Base-by-base conservation (phyloP, 192 early-diverging fungal genomes). In the Rhizophagus sp. region DNA sequence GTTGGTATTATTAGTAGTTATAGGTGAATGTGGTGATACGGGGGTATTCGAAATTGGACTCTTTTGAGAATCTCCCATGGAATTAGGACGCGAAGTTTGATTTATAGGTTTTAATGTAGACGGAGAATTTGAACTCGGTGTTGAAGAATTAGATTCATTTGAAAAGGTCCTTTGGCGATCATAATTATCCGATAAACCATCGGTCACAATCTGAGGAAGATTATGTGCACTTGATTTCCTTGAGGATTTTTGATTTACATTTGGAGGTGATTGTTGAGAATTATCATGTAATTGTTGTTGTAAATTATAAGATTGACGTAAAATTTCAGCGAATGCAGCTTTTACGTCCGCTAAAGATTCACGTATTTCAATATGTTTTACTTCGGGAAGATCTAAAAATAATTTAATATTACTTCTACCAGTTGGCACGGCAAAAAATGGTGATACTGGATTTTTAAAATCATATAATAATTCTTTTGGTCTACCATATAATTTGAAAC, bases 401-500 rank as follows among this genome's bases (percentile, higher is more conserved):
- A 78, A 69, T 34, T 66, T 78, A 12, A 27, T 27, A 33, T 66
- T 68, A 78, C 27, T 78, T 33, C 61, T 78, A 4, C 24, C 76
- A 24, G 62, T 68, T 68, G 76, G 76, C 0, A 78, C 76, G 25
- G 76, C 76, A 61, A 78, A 78, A 78, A 78, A 44, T 4, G 76
- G 76, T 0, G 76, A 78, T 24, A 49, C 36, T 49, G 76, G 76
- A 78, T 78, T 36, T 50, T 78, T 78, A 27, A 78, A 78, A 78
- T 85, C 84, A 57, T 84, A 74, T 33, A 84, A 73, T 24, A 84
- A 73, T 25, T 75, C 62, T 3, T 82, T 72, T 39, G 86, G 84
- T 77, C 84, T 66, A 22, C 86, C 87, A 76, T 88, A 87, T 4
- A 88, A 49, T 71, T 87, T 85, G 47, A 88, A 88, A 15, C 81